Percentiles rank a stretch among this genome's conserved stretches.
These are phyloP conservation scores for Cladosporium colombiae DNA, from an alignment of 2,329 filamentous ascomycete genomes.

Conservation along the genomic window DNA sequence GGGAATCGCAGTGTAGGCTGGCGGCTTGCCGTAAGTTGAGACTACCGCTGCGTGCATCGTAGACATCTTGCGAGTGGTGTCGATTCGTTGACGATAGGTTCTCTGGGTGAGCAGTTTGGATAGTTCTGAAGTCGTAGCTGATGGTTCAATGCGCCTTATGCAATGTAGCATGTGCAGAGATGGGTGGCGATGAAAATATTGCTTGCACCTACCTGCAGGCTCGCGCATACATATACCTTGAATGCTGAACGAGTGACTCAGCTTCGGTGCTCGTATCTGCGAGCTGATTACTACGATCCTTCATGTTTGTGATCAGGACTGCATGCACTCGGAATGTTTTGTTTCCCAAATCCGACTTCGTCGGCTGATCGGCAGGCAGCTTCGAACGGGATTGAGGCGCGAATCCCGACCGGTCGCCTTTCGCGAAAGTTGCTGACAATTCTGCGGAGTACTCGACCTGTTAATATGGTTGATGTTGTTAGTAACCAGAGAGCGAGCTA, in stretches of 20 bases:
- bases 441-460: background rate
- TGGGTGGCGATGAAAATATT: background rate
- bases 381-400: background rate
- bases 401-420: background rate
- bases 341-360: background rate
- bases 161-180: background rate
- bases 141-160: background rate
- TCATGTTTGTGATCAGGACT: background rate
- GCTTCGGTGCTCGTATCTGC: background rate
- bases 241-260: background rate
- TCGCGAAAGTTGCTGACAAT: background rate
- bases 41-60: slow-evolving; percentile 46
- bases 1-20: slow-evolving; percentile 35
- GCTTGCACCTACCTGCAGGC: background rate
- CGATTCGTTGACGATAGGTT: background rate
- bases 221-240: background rate
- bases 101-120: background rate
- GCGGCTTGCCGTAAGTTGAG: slow-evolving; percentile 42
- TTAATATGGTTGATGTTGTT: background rate
- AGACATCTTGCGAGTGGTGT: background rate
- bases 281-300: background rate
- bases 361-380: background rate
- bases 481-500: background rate
- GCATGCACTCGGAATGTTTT: background rate
- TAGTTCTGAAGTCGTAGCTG: background rate